Conservation (phyloP, 2,329 filamentous ascomycete genomes). For the Acrocalymma vagum region DNA sequence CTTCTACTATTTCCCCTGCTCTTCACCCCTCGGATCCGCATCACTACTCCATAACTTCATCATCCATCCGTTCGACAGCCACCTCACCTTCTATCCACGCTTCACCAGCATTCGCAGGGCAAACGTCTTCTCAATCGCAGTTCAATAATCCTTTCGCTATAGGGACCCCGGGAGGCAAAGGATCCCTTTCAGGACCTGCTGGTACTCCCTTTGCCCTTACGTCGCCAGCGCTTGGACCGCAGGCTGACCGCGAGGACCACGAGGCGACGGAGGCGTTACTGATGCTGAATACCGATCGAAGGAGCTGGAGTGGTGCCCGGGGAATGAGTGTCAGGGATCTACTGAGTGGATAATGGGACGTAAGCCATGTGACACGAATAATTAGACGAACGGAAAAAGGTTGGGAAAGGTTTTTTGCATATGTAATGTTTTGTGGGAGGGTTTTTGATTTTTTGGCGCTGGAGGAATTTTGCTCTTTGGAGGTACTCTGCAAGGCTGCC, state of each 20-base stretch:
- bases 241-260: slow-evolving; percentile 59
- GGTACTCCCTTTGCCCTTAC: slow-evolving; percentile 41
- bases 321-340: slow-evolving; percentile 59
- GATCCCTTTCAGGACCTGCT: slow-evolving; percentile 32
- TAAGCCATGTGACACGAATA: too few relatives aligned
- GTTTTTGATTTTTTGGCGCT: slow-evolving; percentile 9
- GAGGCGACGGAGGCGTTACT: slow-evolving; percentile 86
- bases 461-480: slow-evolving; percentile 13
- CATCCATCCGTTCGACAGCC: slow-evolving; percentile 46
- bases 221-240: slow-evolving; percentile 45
- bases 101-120: slow-evolving; percentile 53
- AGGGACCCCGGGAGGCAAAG: slow-evolving; percentile 32
- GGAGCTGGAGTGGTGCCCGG: slow-evolving; percentile 54
- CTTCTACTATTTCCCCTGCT: slow-evolving; percentile 53
- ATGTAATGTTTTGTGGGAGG: slow-evolving; percentile 4
- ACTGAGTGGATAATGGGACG: slow-evolving; percentile 42
- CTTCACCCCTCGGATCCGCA: slow-evolving; percentile 55
- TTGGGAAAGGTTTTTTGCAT: neutral
- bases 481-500: neutral
- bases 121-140: slow-evolving; percentile 36
- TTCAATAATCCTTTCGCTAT: slow-evolving; percentile 41
- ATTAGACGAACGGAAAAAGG: too few relatives aligned
- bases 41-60: slow-evolving; percentile 55
- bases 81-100: slow-evolving; percentile 45
- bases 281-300: slow-evolving; percentile 85